Percentiles rank a stretch among this genome's conserved stretches.
Conservation (phyloP, 768 basidiomycete genomes). For the Tylopilus plumbeoviolaceoides region DNA sequence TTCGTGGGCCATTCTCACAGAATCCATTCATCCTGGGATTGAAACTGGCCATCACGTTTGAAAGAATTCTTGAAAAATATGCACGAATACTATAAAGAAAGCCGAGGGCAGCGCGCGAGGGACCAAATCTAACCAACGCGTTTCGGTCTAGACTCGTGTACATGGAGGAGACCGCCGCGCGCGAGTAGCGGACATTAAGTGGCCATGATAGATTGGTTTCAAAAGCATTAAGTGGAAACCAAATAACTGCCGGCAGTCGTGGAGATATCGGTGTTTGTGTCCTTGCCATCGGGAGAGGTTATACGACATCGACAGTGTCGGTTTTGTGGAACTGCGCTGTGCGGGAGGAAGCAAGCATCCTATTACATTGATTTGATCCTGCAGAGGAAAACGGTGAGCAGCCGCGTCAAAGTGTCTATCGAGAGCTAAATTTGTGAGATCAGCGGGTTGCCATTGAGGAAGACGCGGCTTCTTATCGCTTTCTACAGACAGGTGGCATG, state of each 20-base stretch:
- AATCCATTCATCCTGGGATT: not conserved
- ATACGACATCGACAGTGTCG: not conserved
- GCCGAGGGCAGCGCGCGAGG: not conserved
- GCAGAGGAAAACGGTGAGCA: not conserved
- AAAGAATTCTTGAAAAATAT: no score
- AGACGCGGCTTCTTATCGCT: no score
- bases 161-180: not conserved
- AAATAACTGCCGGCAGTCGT: not conserved
- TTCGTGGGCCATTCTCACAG: not conserved
- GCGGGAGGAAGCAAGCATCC: not conserved
- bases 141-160: not conserved
- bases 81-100: no score
- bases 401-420: not conserved
- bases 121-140: not conserved
- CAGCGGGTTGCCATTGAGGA: not conserved
- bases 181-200: conserved; percentile 27
- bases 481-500: not conserved
- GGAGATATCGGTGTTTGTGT: conserved; percentile 3
- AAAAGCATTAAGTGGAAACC: not conserved
- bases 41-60: not conserved
- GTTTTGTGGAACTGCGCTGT: no score
- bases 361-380: not conserved
- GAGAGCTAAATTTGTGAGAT: not conserved
- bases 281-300: not conserved
- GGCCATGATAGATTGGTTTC: not conserved